Evolutionary conservation across 345 rosid species (phyloP).

Genomic region (Lagerstroemia speciosa): DNA sequence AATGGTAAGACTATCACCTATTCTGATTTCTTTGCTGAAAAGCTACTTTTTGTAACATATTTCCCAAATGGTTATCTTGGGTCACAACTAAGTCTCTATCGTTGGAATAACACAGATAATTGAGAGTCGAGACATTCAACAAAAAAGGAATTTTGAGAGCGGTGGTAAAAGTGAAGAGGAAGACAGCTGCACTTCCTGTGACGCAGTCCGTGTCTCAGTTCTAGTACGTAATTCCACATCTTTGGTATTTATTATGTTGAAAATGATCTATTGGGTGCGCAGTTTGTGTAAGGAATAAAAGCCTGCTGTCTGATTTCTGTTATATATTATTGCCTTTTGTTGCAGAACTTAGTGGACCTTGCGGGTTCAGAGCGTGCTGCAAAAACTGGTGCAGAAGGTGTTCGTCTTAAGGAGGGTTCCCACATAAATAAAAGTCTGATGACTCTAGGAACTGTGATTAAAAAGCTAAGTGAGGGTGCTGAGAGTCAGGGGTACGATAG

Average conservation of each 20-base stretch:
- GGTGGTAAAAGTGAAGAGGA: slow-evolving; percentile 70
- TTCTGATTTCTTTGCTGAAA: not conserved
- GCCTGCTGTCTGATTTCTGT: not conserved
- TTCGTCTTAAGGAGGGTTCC: slow-evolving; percentile 89
- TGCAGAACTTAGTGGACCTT: slow-evolving; percentile 88
- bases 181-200: slow-evolving; percentile 50
- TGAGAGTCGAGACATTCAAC: slow-evolving; percentile 56
- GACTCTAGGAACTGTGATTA: slow-evolving; percentile 89
- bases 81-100: slow-evolving; percentile 9
- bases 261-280: not conserved
- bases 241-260: not conserved
- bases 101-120: slow-evolving; percentile 44
- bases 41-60: slow-evolving; percentile 3
- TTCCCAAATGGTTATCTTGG: slow-evolving; percentile 5
- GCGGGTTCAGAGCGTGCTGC: slow-evolving; percentile 99
- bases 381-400: slow-evolving; percentile 98
- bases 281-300: not conserved
- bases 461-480: slow-evolving; percentile 87
- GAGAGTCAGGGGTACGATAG: slow-evolving; percentile 93
- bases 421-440: slow-evolving; percentile 90
- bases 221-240: slow-evolving; percentile 41
- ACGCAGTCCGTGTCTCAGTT: slow-evolving; percentile 91
- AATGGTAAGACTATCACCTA: slow-evolving; percentile 46
- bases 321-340: not conserved
- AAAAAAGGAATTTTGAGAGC: slow-evolving; percentile 43